Percentiles rank a stretch among this genome's conserved stretches.
These are phyloP conservation scores for Mariannaea elegans DNA, from an alignment of 2,329 filamentous ascomycete genomes.

Conservation along the genomic window DNA sequence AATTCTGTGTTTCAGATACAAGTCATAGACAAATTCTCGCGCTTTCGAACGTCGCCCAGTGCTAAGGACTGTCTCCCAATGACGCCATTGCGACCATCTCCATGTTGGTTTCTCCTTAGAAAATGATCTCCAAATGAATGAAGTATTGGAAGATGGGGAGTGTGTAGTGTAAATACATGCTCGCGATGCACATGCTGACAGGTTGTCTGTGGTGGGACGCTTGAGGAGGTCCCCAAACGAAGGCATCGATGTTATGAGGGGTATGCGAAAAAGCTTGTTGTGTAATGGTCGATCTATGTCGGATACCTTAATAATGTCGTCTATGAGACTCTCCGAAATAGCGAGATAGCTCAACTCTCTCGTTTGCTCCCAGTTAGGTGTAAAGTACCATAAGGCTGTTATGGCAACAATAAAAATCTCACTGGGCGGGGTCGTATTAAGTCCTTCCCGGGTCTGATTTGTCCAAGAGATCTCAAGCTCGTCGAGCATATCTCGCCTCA, in stretches of 20 bases:
- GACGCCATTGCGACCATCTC: not conserved
- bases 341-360: conserved; percentile 4
- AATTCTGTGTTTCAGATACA: conserved; percentile 7
- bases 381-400: not conserved
- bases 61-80: not conserved
- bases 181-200: conserved; percentile 4
- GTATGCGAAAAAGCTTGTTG: not conserved
- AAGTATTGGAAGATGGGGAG: not conserved
- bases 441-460: not conserved
- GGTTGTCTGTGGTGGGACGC: not conserved
- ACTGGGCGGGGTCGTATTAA: not conserved
- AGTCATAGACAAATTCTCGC: not conserved
- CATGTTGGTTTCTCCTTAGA: not conserved
- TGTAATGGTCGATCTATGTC: not conserved
- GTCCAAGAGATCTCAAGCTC: conserved; percentile 3
- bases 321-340: not conserved
- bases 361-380: conserved; percentile 1
- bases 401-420: not conserved
- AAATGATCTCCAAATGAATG: not conserved
- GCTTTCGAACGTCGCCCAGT: conserved; percentile 1
- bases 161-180: not conserved
- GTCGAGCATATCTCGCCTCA: conserved; percentile 1
- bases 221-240: not conserved
- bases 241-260: not conserved
- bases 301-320: no score